phyloP scores from a whole-genome alignment of 2,329 filamentous ascomycete genomes.

The Thelonectria blattea region DNA sequence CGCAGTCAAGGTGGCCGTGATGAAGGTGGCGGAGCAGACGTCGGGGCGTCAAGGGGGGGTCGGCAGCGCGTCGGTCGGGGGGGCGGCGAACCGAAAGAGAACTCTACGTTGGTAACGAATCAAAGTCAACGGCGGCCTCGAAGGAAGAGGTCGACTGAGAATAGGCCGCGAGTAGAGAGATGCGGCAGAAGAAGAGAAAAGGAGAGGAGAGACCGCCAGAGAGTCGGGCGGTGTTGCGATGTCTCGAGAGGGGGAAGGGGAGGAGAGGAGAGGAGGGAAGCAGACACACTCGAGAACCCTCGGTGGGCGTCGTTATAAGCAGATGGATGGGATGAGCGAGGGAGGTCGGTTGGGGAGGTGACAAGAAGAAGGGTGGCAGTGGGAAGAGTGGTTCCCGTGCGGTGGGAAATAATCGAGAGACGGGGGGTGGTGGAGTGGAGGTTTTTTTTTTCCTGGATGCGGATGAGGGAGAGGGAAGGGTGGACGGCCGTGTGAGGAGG shows the following conservation, averaged over 20 bases:
- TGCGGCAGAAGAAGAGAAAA: slow-evolving; percentile 2
- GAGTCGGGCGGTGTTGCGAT: slow-evolving; percentile 9
- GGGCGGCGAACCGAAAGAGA: slow-evolving; percentile 14
- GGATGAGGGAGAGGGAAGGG: neutral
- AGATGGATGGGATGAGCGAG: neutral
- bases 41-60: slow-evolving; percentile 27
- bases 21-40: slow-evolving; percentile 31
- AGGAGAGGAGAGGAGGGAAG: slow-evolving; percentile 22
- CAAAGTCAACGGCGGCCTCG: slow-evolving; percentile 7
- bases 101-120: neutral
- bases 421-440: slow-evolving; percentile 29
- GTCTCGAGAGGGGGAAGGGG: slow-evolving; percentile 12
- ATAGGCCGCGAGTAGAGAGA: neutral
- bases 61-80: slow-evolving; percentile 19
- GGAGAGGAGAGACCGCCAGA: slow-evolving; percentile 3
- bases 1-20: slow-evolving; percentile 34
- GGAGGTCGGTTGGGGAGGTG: slow-evolving; percentile 12
- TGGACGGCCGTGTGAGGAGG: slow-evolving; percentile 1
- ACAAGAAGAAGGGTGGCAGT: slow-evolving; percentile 13
- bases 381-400: slow-evolving; percentile 32
- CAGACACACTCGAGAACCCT: slow-evolving; percentile 28
- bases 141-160: slow-evolving; percentile 2
- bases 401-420: slow-evolving; percentile 27
- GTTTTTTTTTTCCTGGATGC: slow-evolving; percentile 29
- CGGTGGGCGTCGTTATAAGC: slow-evolving; percentile 25